Evolutionary conservation across 768 basidiomycete species (phyloP), one percentile per base, ranked within the genome.

Genomic region (Gyrodon lividus): DNA sequence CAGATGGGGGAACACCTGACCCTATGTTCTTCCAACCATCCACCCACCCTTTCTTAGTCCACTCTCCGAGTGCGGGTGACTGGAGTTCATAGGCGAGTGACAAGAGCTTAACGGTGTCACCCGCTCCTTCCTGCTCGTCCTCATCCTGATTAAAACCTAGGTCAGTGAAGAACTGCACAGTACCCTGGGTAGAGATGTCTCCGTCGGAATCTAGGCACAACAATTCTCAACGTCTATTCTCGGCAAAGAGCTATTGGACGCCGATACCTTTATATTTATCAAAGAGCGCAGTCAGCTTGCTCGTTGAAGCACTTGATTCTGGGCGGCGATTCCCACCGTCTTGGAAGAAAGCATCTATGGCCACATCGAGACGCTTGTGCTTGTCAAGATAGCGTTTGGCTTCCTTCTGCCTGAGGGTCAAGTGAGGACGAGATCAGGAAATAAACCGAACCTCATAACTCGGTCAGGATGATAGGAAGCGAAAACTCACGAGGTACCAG

Each of bases 1-100:
- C 17, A 35, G 6, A 33, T 34, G 23, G 39, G 22, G 19, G 43
- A 31, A 14, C 33, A 41, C 70, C 85, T 51, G 59, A 89, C 88
- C 86, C 80, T 31, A 88, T 70, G 13, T 60, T 65, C 67, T 83
- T 87, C 91, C 92, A 92, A 1, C 91, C 92, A 0, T 89, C 87
- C 31, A 81, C 59, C 90, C 90, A 95, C 0, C 82, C 85, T 53
- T 80, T 72, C 56, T 72, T 77, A 28, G 73, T 75, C 85, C 91
- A 96, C 51, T 78, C 74, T 2, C 88, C 91, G 46, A 95, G 73
- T 52, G 72, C 61, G 0, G 86, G 87, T 5, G 88, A 88, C 62
- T 87, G 85, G 22, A 92, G 77, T 60, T 92, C 89, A 60, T 77
- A 90, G 8, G 92, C 92, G 35, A 96, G 72, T 5, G 87, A 82